These are phyloP conservation scores for Onygenales sp. DNA, from an alignment of 2,329 filamentous ascomycete genomes.

Conservation along the genomic window DNA sequence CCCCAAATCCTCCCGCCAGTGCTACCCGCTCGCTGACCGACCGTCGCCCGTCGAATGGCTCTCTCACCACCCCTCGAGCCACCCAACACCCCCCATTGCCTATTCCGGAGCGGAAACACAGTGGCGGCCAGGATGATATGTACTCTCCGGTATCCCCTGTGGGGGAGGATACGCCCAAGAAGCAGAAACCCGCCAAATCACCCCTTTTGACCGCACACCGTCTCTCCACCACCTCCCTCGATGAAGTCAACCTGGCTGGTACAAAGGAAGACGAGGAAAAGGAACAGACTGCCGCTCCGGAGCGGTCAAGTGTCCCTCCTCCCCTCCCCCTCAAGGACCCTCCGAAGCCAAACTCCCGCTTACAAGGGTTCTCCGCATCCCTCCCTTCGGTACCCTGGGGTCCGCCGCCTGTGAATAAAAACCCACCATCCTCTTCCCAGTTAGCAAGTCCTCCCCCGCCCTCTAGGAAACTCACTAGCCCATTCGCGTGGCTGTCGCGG, in stretches of 20 bases:
- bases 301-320: slow-evolving; percentile 14
- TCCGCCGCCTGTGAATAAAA: slow-evolving; percentile 40
- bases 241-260: slow-evolving; percentile 55
- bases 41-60: slow-evolving; percentile 31
- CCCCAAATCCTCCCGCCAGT: slow-evolving; percentile 20
- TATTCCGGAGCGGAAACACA: slow-evolving; percentile 6
- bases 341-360: slow-evolving; percentile 23
- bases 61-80: slow-evolving; percentile 27
- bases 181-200: slow-evolving; percentile 37
- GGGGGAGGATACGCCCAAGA: slow-evolving; percentile 26
- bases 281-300: slow-evolving; percentile 5
- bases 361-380: slow-evolving; percentile 57
- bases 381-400: slow-evolving; percentile 67
- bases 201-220: slow-evolving; percentile 44
- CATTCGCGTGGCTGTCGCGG: slow-evolving; percentile 77
- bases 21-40: slow-evolving; percentile 54
- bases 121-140: slow-evolving; percentile 17
- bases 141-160: slow-evolving; percentile 19
- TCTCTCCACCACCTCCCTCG: slow-evolving; percentile 49
- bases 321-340: slow-evolving; percentile 26
- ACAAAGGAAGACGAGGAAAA: slow-evolving; percentile 45
- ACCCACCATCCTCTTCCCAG: slow-evolving; percentile 21
- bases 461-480: slow-evolving; percentile 68
- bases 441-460: slow-evolving; percentile 29
- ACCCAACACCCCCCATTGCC: slow-evolving; percentile 23